These are phyloP conservation scores for Nothopassalora personata DNA, from an alignment of 2,329 filamentous ascomycete species.

Conservation along the genomic window DNA sequence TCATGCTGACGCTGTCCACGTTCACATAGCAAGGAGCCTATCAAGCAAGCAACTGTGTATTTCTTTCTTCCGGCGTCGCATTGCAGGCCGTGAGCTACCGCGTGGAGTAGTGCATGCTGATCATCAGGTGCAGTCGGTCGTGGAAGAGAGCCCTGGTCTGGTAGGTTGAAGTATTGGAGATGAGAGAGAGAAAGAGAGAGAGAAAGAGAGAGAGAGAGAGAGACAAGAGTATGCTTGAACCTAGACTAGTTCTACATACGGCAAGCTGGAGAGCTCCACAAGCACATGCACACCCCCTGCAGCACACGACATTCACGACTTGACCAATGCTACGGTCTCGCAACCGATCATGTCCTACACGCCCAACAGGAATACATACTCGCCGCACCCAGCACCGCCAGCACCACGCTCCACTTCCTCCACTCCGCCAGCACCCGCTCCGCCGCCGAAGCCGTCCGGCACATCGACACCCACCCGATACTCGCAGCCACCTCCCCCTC, in stretches of 20 bases:
- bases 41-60: not conserved
- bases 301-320: not conserved
- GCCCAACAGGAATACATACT: slow-evolving; percentile 1
- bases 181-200: not conserved
- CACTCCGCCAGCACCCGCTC: slow-evolving; percentile 46
- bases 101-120: not conserved
- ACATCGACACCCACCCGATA: slow-evolving; percentile 39
- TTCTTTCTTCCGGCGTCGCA: slow-evolving; percentile 23
- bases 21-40: slow-evolving; percentile 1
- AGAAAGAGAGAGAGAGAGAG: too few relatives aligned
- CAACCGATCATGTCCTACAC: slow-evolving; percentile 18
- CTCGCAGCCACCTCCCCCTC: slow-evolving; percentile 43
- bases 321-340: not conserved
- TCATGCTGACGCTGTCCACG: slow-evolving; percentile 2
- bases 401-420: slow-evolving; percentile 36
- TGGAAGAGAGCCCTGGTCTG: not conserved
- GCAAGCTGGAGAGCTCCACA: too few relatives aligned
- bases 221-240: too few relatives aligned
- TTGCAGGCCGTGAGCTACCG: slow-evolving; percentile 15
- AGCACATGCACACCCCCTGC: not conserved
- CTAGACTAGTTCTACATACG: too few relatives aligned
- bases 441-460: slow-evolving; percentile 43
- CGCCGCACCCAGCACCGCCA: slow-evolving; percentile 12
- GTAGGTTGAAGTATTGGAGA: not conserved
- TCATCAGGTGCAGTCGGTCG: not conserved